Conservation (phyloP, 2,329 filamentous ascomycete species). For the Diplodia scrobiculata region DNA sequence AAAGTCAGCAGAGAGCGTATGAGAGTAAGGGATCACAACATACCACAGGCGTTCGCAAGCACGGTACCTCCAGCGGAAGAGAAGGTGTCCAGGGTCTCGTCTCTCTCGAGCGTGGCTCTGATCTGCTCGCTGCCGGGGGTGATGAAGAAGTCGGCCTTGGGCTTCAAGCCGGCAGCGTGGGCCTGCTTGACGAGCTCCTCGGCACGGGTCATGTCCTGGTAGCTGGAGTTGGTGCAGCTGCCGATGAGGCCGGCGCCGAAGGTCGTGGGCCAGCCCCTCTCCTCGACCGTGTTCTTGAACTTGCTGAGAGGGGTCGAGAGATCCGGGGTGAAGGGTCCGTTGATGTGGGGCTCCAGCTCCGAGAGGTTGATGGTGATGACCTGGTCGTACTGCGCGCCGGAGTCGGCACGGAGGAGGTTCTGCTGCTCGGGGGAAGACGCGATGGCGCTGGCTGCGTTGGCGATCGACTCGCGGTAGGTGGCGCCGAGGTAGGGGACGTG, state of each 20-base stretch:
- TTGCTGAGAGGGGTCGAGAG: conserved; percentile 87
- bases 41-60: conserved; percentile 86
- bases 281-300: conserved; percentile 81
- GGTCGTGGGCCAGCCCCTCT: conserved; percentile 86
- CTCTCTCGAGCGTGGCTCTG: conserved; percentile 85
- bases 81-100: conserved; percentile 83
- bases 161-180: conserved; percentile 81
- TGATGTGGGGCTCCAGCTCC: conserved; percentile 90
- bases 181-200: conserved; percentile 93
- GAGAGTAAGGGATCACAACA: background rate
- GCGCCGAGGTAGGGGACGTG: conserved; percentile 84
- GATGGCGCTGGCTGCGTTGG: conserved; percentile 65
- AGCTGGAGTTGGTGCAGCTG: conserved; percentile 98
- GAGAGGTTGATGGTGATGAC: conserved; percentile 88
- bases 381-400: conserved; percentile 83
- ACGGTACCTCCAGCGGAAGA: conserved; percentile 82
- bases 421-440: conserved; percentile 59
- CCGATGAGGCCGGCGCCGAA: conserved; percentile 94
- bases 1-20: conserved; percentile 39
- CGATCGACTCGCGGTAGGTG: conserved; percentile 75
- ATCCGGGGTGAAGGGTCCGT: conserved; percentile 95
- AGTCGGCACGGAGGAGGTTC: conserved; percentile 74
- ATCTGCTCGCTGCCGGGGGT: conserved; percentile 97
- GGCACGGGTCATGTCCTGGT: conserved; percentile 96
- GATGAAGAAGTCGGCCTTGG: conserved; percentile 89